phyloP scores from a whole-genome alignment of 73 alveolate species.

The Paramecium pentaurelia region DNA sequence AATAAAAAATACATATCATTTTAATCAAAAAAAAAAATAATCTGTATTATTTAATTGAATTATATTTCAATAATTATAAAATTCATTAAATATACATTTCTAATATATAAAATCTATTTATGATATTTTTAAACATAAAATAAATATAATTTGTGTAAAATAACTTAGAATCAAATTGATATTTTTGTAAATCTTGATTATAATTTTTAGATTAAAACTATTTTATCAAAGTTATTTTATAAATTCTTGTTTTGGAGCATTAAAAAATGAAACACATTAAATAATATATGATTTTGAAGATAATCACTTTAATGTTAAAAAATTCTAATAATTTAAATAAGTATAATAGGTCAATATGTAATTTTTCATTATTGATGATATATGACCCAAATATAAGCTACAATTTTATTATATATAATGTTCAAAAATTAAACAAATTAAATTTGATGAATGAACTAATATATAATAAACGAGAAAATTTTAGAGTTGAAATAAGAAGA shows the following conservation, averaged over 20 bases:
- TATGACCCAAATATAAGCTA: background rate
- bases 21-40: too few species aligned
- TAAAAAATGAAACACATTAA: background rate
- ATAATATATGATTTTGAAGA: background rate
- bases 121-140: too few species aligned
- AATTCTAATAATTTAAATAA: too few species aligned
- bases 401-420: background rate
- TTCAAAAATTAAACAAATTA: background rate
- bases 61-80: too few species aligned
- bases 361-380: background rate
- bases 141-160: too few species aligned
- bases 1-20: too few species aligned
- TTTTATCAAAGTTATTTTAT: too few species aligned
- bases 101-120: too few species aligned
- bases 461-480: background rate
- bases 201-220: background rate
- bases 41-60: too few species aligned
- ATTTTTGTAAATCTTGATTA: background rate
- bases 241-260: background rate
- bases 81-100: too few species aligned
- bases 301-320: background rate
- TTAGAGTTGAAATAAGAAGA: background rate
- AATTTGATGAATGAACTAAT: background rate
- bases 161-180: background rate
- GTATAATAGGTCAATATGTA: background rate